A percentile compares a stretch with the other conserved stretches of the same genome.
These are phyloP conservation scores for Trichomonas vaginalis DNA, from an alignment of 208 protist species.

Conservation along the genomic window DNA sequence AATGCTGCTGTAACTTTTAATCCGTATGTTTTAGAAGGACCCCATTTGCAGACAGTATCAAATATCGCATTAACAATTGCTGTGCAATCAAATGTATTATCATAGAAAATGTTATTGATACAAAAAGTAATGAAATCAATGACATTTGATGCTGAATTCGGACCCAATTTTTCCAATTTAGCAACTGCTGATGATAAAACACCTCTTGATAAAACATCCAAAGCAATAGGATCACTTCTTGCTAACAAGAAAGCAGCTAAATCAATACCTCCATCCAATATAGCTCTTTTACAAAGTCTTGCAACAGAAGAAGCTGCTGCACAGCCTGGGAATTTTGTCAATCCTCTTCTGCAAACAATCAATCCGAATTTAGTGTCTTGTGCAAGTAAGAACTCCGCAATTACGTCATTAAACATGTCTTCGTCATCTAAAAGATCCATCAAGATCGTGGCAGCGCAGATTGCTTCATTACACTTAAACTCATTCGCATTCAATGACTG, in stretches of 20 bases:
- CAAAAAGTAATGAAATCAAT: not conserved
- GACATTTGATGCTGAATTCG: not conserved
- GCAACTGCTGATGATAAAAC: not conserved
- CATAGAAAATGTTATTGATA: not conserved
- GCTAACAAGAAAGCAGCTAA: not conserved
- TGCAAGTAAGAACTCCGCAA: not conserved
- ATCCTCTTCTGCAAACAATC: not conserved
- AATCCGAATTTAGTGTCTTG: not conserved
- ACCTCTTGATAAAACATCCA: not conserved
- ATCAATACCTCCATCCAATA: not conserved
- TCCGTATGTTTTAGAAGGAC: not conserved
- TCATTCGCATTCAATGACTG: not conserved
- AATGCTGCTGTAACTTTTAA: not conserved
- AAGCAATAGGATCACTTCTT: not conserved
- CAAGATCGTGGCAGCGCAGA: not conserved
- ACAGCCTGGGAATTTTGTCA: not conserved
- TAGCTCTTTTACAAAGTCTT: not conserved
- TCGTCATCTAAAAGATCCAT: not conserved
- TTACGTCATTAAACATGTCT: not conserved
- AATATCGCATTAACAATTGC: not conserved
- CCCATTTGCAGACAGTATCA: not conserved
- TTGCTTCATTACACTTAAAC: not conserved
- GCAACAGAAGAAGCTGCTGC: not conserved
- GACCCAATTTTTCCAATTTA: not conserved
- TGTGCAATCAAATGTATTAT: not conserved